Evolutionary conservation across 345 rosid species (phyloP).

Genomic region (Ceriops decandra): DNA sequence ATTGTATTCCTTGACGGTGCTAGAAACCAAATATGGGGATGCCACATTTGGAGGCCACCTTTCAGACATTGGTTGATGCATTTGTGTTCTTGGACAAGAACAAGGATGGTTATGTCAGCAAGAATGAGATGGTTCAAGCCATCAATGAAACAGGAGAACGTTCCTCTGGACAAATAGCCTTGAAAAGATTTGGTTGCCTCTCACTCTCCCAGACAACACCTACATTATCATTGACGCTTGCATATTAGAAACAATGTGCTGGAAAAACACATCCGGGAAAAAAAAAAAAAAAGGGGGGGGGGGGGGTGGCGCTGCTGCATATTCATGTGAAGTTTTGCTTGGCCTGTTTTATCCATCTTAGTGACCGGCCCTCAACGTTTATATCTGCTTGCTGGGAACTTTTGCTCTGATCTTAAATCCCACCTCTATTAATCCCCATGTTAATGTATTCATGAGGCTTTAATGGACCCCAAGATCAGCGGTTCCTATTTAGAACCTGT

Average conservation of each 20-base stretch:
- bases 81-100: slow-evolving; percentile 86
- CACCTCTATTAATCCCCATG: no score
- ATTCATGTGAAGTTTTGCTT: no score
- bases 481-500: no score
- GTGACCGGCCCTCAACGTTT: no score
- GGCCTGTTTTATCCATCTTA: no score
- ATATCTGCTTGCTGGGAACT: no score
- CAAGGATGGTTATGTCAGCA: slow-evolving; percentile 87
- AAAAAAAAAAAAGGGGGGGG: no score
- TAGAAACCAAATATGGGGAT: slow-evolving; percentile 67
- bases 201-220: slow-evolving; percentile 12
- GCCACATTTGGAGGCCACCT: slow-evolving; percentile 78
- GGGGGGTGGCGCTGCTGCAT: no score
- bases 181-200: slow-evolving; percentile 86
- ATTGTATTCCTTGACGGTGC: slow-evolving; percentile 39
- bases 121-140: slow-evolving; percentile 81
- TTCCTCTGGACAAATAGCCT: slow-evolving; percentile 75
- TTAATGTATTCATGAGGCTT: no score
- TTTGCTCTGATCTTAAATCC: no score
- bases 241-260: not conserved
- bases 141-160: slow-evolving; percentile 88
- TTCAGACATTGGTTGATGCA: slow-evolving; percentile 76
- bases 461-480: no score
- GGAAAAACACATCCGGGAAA: no score
- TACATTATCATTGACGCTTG: not conserved